Evolutionary conservation across 106 monocot genomes (phyloP), one percentile per base, ranked within the genome.

Genomic region (Phalaenopsis equestris): DNA sequence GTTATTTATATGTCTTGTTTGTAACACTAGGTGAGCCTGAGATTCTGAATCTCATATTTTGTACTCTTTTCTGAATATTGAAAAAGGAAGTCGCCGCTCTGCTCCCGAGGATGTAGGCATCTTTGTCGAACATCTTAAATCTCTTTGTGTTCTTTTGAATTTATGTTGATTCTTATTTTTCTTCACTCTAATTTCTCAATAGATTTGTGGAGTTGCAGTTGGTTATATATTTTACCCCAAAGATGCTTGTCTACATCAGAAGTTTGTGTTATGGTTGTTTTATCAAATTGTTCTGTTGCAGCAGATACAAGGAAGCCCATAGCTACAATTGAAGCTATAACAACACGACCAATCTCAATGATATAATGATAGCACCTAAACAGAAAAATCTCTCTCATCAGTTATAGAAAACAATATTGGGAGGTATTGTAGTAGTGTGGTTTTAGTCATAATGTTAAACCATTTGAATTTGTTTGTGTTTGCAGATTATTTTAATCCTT

Each of bases 231-330:
- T 14, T 46, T 81, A 57, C 79, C 84, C 87, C 90, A 95, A 23
- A 93, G 21, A 56, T 89, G 37, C 56, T 85, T 58, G 43, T 86
- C 80, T 15, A 43, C 42, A 36, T 78, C 41, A 46, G 84, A 41
- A 75, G 84, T 72, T 3, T 72, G 80, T 6, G 72, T 1, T 47
- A 67, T 56, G 21, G 83, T 46, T 41, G 82, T 8, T 7, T 75
- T 38, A 47, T 18, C 21, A 2, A 79, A 41, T 43, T 79, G 30
- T 58, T 75, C 84, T 76, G 79, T 77, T 4, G 85, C 55, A 42
- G 90, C 70, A 75, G 81, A 90, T n/a, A n/a, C n/a, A 73, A 94
- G 94, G 76, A 99, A 99, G n/a, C 94, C 98, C 98, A 99, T 99
- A 43, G 93, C 90, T 79, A 91, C 77, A 72, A 89, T 78, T 16